Percentiles rank a stretch among this genome's conserved stretches.
Evolutionary conservation across 2,329 filamentous ascomycete genomes (phyloP).

Genomic region (Fusarium armeniacum): DNA sequence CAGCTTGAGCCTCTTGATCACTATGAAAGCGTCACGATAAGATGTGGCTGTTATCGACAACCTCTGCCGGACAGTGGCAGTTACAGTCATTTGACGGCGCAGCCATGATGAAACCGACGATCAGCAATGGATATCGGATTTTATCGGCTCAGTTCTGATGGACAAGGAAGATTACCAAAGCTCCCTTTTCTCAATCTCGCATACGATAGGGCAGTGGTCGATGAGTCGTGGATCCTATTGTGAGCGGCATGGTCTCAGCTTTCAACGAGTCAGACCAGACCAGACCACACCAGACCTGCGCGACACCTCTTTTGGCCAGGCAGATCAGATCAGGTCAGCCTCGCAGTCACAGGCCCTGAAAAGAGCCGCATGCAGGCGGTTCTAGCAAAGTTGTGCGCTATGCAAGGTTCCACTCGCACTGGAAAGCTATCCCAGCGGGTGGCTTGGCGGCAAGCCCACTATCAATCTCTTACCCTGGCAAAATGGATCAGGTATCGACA

Average conservation of each 20-base stretch:
- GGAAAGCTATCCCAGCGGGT: conserved; percentile 30
- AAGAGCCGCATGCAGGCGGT: conserved; percentile 44
- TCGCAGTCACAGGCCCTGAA: conserved; percentile 17
- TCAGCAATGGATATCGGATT: conserved; percentile 26
- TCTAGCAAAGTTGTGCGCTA: conserved; percentile 43
- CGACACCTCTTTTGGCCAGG: conserved; percentile 5
- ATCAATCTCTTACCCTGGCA: conserved; percentile 10
- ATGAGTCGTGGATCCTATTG: conserved; percentile 32
- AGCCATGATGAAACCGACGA: conserved; percentile 27
- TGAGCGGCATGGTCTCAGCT: conserved; percentile 31
- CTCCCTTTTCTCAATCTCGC: conserved; percentile 3
- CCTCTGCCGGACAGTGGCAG: background rate
- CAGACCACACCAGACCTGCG: background rate
- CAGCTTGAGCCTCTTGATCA: conserved; percentile 17
- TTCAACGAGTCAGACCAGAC: conserved; percentile 19
- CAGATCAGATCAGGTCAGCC: conserved; percentile 4
- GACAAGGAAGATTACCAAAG: background rate
- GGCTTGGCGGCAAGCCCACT: conserved; percentile 35
- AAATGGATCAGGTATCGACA: conserved; percentile 31
- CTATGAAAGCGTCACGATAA: conserved; percentile 25
- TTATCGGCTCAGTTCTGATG: conserved; percentile 28
- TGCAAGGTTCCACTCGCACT: conserved; percentile 23
- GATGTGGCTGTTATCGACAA: conserved; percentile 20
- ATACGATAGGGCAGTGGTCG: conserved; percentile 17
- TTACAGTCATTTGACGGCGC: conserved; percentile 11